These are phyloP conservation scores for Aspergillus uvarum DNA, from an alignment of 2,329 filamentous ascomycete species.

Conservation along the genomic window DNA sequence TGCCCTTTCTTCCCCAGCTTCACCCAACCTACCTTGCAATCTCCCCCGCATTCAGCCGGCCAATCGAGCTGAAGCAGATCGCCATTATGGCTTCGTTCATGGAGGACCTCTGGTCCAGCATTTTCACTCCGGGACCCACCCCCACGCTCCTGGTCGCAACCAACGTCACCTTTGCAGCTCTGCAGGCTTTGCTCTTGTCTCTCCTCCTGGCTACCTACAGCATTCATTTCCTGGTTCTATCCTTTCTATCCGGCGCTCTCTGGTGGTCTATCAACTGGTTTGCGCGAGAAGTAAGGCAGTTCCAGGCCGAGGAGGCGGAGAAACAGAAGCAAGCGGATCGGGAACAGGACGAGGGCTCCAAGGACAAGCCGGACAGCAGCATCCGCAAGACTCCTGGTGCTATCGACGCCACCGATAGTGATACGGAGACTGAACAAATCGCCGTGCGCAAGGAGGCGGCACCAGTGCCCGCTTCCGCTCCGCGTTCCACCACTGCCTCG, in stretches of 20 bases:
- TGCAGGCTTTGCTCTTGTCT: slow-evolving; percentile 73
- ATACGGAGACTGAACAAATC: slow-evolving; percentile 44
- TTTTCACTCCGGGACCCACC: slow-evolving; percentile 91
- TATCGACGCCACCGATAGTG: slow-evolving; percentile 43
- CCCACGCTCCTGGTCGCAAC: slow-evolving; percentile 85
- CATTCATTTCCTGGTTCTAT: slow-evolving; percentile 84
- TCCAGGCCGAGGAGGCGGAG: slow-evolving; percentile 50
- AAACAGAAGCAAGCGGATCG: slow-evolving; percentile 45
- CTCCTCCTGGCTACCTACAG: slow-evolving; percentile 81
- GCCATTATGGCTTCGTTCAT: slow-evolving; percentile 56
- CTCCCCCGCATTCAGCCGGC: slow-evolving; percentile 4
- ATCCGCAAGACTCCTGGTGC: slow-evolving; percentile 31
- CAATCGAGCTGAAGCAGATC: slow-evolving; percentile 6
- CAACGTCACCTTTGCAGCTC: slow-evolving; percentile 80
- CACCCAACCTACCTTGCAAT: not conserved
- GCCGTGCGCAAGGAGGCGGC: slow-evolving; percentile 18
- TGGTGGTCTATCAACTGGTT: slow-evolving; percentile 99
- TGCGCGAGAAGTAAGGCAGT: slow-evolving; percentile 62
- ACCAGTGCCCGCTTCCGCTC: slow-evolving; percentile 13
- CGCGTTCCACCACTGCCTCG: slow-evolving; percentile 22
- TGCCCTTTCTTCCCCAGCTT: not conserved
- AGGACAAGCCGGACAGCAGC: slow-evolving; percentile 22
- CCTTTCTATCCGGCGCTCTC: slow-evolving; percentile 72
- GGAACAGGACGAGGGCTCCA: slow-evolving; percentile 24
- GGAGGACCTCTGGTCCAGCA: slow-evolving; percentile 79